phyloP scores from a whole-genome alignment of 1,284 basidiomycete species.

The Melanopsichium pennsylvanicum region DNA sequence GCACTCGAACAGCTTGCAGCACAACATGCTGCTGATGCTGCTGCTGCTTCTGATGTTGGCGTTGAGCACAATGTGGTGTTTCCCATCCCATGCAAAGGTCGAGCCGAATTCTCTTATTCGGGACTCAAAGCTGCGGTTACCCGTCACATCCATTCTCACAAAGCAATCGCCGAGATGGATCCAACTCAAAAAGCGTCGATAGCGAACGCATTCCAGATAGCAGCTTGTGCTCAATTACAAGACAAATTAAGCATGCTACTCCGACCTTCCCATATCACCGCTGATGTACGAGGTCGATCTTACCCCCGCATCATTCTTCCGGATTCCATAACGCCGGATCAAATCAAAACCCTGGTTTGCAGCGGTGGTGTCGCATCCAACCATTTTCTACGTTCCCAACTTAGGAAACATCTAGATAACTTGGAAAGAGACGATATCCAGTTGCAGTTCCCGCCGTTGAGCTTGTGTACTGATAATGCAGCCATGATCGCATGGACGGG shows the following conservation, averaged over 20 bases:
- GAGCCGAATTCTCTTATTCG: conserved; percentile 56
- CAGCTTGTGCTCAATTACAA: conserved; percentile 57
- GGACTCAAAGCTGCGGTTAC: conserved; percentile 52
- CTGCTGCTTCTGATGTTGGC: background rate
- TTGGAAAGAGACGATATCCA: conserved; percentile 31
- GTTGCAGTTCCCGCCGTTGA: conserved; percentile 58
- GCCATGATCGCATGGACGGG: conserved; percentile 64
- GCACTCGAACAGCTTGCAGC: conserved; percentile 44
- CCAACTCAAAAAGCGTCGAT: conserved; percentile 6
- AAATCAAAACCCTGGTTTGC: conserved; percentile 52
- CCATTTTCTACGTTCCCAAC: conserved; percentile 34
- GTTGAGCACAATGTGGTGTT: too few relatives aligned
- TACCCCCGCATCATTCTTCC: conserved; percentile 21
- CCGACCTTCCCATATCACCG: conserved; percentile 2
- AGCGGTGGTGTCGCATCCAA: conserved; percentile 64
- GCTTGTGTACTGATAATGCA: conserved; percentile 62
- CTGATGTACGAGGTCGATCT: conserved; percentile 1
- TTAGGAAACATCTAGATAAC: conserved; percentile 36
- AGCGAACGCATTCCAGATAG: conserved; percentile 53
- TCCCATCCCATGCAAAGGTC: conserved; percentile 47
- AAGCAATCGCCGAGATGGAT: background rate
- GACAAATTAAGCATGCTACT: conserved; percentile 54
- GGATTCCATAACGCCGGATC: background rate
- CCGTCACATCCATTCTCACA: conserved; percentile 22
- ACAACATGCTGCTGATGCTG: background rate